phyloP scores from a whole-genome alignment of 2,329 filamentous ascomycete species.

The Davidsoniella eucalypti region DNA sequence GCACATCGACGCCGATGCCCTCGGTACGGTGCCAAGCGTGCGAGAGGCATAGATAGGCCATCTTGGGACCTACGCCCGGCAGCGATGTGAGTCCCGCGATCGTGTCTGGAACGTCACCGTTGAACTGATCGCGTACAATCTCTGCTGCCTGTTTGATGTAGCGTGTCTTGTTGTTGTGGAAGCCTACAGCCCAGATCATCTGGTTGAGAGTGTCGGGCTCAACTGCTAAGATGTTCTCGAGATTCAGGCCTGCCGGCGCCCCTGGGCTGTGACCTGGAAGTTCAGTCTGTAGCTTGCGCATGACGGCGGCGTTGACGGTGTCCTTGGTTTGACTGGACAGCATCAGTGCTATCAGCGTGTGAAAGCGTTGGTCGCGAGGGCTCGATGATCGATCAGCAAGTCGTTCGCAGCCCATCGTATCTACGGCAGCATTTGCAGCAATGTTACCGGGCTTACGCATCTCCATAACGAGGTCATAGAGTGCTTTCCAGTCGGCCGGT shows the following conservation, averaged over 20 bases:
- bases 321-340: conserved; percentile 87
- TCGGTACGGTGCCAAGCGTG: conserved; percentile 47
- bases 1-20: conserved; percentile 86
- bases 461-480: conserved; percentile 59
- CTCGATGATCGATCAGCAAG: conserved; percentile 40
- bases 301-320: conserved; percentile 71
- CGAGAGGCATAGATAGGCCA: conserved; percentile 78
- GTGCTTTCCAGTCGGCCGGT: conserved; percentile 66
- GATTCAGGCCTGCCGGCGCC: conserved; percentile 40
- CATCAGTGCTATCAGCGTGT: conserved; percentile 80
- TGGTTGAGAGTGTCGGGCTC: conserved; percentile 48
- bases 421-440: conserved; percentile 66
- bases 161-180: conserved; percentile 88
- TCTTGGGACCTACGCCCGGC: conserved; percentile 84
- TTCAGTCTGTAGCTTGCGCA: conserved; percentile 61
- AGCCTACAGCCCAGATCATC: conserved; percentile 71
- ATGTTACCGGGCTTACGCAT: conserved; percentile 48
- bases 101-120: conserved; percentile 64
- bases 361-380: conserved; percentile 51
- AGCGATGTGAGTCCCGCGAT: conserved; percentile 59
- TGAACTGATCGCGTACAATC: conserved; percentile 53
- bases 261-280: conserved; percentile 37
- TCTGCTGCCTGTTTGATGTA: conserved; percentile 58
- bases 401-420: conserved; percentile 91
- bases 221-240: conserved; percentile 63